phyloP scores from a whole-genome alignment of 108 stramenopile species.

The Nitzschia inconspicua region DNA sequence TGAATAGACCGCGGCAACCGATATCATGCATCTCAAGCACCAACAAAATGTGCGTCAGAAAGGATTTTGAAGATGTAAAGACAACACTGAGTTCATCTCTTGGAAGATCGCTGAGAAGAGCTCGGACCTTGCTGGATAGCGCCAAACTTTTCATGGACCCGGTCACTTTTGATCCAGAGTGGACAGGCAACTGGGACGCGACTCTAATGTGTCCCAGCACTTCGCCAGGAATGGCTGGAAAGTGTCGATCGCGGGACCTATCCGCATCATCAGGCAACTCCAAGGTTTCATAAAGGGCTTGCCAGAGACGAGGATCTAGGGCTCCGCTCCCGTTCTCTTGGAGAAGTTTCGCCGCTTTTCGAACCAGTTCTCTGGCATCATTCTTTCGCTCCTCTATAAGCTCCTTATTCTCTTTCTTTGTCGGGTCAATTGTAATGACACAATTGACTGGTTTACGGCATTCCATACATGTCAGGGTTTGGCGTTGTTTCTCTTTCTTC shows the following conservation, averaged over 20 bases:
- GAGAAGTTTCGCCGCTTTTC: conserved; percentile 32
- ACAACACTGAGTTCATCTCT: conserved; percentile 37
- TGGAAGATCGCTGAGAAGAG: conserved; percentile 33
- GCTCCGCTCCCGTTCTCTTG: conserved; percentile 34
- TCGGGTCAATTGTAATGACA: conserved; percentile 30
- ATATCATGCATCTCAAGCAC: conserved; percentile 22
- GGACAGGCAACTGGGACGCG: conserved; percentile 6
- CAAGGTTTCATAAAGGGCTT: conserved; percentile 31
- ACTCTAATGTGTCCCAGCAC: conserved; percentile 38
- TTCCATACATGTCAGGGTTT: conserved; percentile 16
- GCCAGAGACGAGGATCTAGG: conserved; percentile 42
- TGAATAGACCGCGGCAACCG: conserved; percentile 19
- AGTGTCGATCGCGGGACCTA: background rate
- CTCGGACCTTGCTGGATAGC: conserved; percentile 45
- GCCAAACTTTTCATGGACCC: background rate
- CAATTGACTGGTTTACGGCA: conserved; percentile 37
- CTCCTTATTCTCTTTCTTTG: conserved; percentile 18
- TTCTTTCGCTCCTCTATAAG: background rate
- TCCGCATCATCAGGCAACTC: conserved; percentile 29
- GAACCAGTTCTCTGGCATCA: conserved; percentile 22
- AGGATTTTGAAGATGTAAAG: conserved; percentile 35
- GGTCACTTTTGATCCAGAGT: background rate
- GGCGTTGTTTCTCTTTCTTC: conserved; percentile 5
- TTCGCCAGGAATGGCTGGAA: conserved; percentile 37
- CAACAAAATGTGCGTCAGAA: conserved; percentile 21